Percentiles rank a stretch among this genome's conserved stretches.
phyloP scores from a whole-genome alignment of 331 rosid genomes.

The Rosa hybrid region DNA sequence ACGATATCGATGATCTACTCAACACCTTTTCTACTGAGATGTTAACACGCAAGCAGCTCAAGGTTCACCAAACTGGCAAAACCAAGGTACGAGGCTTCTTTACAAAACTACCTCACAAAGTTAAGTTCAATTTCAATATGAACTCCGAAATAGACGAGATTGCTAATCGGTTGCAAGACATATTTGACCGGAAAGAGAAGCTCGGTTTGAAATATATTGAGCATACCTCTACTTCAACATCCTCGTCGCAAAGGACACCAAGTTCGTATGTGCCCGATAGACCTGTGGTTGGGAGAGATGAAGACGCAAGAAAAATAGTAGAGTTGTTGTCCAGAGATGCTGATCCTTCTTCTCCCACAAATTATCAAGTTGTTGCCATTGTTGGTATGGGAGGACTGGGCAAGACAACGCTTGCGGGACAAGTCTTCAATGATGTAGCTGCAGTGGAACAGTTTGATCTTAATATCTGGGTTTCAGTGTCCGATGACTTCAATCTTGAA shows the following conservation, averaged over 20 bases:
- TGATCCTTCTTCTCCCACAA: not conserved
- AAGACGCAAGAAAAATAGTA: constrained; percentile 6
- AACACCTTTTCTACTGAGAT: not conserved
- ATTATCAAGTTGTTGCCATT: constrained; percentile 19
- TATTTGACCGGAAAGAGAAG: not conserved
- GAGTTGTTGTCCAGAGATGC: not conserved
- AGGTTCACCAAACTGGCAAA: too few species aligned
- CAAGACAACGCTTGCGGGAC: constrained; percentile 31
- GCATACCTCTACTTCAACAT: not conserved
- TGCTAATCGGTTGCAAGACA: not conserved
- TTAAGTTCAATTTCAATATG: not conserved
- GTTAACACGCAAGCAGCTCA: not conserved
- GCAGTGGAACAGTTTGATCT: constrained; percentile 9
- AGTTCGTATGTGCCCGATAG: not conserved
- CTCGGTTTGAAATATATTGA: not conserved
- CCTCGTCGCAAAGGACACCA: not conserved
- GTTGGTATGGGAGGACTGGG: constrained; percentile 27
- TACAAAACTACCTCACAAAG: not conserved
- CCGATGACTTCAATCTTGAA: constrained; percentile 26
- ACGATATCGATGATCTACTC: not conserved
- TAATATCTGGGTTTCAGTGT: constrained; percentile 25
- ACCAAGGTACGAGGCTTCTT: not conserved
- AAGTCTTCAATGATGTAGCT: not conserved
- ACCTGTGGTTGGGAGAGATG: constrained; percentile 19
- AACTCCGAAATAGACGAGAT: not conserved